Base-by-base conservation (phyloP, 306 rosid species). In the Casuarina equisetifolia region DNA sequence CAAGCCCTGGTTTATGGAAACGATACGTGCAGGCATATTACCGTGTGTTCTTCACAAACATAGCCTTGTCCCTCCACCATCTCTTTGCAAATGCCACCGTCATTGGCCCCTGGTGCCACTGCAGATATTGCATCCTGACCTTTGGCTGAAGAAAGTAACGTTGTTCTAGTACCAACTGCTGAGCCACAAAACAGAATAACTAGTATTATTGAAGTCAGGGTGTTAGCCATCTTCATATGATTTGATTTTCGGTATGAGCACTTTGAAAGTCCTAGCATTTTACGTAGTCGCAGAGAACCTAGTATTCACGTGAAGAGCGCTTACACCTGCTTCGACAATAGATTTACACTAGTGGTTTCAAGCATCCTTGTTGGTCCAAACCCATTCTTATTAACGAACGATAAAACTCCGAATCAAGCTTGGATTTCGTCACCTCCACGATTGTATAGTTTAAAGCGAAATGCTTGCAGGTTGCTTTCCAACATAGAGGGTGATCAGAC, bases 31-130 rank as follows among this genome's bases (percentile, higher is more conserved):
- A 64, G 74, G 54, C 46, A 74, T 12, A 53, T 50, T 83, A 83
- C 96, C 79, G 50, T 15, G 36, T 90, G 97, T 76, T 92, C 93
- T 82, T 88, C 90, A 38, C 97, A 92, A 40, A 42, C 78, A 64
- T 90, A 92, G 68, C 89, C 91, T 74, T 83, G 88, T 16, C 82
- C 86, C 76, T 83, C 87, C 59, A 84, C 95, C 84, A 88, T 58
- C 2, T 88, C 82, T 73, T 84, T 76, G 79, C 93, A 87, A 9
- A 92, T 82, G 46, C 97, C 95, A 51, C 97, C 95, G 69, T 81
- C 82, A 59, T 15, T 12, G 50, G 36, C 20, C 54, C 42, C 20
- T 1, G 51, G 40, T 72, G 84, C 51, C 13, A 62, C 16, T 72
- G 78, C 52, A 11, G 74, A 69, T 32, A 76, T 11, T 5, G 54